phyloP scores from a whole-genome alignment of 352 stramenopile species.

The Pythium dissotocum region DNA sequence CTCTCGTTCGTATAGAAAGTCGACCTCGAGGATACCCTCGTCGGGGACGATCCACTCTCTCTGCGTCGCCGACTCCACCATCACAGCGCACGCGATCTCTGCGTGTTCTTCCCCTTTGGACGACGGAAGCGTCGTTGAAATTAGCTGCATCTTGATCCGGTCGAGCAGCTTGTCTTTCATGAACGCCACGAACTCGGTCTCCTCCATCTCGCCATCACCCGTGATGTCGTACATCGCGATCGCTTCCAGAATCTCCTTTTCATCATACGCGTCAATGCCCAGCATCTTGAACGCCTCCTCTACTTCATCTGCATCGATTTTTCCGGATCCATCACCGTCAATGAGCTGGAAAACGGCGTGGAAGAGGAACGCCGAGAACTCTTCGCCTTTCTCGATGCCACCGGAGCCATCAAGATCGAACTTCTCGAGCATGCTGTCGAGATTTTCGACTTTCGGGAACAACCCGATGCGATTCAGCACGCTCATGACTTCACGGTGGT shows the following conservation, averaged over 20 bases:
- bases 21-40: slow-evolving; percentile 60
- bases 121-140: neutral
- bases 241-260: slow-evolving; percentile 60
- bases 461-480: slow-evolving; percentile 71
- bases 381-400: slow-evolving; percentile 42
- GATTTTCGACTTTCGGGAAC: slow-evolving; percentile 51
- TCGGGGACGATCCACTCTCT: slow-evolving; percentile 68
- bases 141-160: slow-evolving; percentile 53
- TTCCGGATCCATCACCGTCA: slow-evolving; percentile 69
- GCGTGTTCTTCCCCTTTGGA: neutral
- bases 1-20: slow-evolving; percentile 82
- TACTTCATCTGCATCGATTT: slow-evolving; percentile 77
- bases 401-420: slow-evolving; percentile 58
- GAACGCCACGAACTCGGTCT: slow-evolving; percentile 81
- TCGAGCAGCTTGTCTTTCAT: slow-evolving; percentile 69
- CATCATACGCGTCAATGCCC: slow-evolving; percentile 55
- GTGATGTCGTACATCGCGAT: slow-evolving; percentile 78
- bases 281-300: slow-evolving; percentile 75
- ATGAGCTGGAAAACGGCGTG: slow-evolving; percentile 75
- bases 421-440: slow-evolving; percentile 44
- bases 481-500: slow-evolving; percentile 54
- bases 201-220: slow-evolving; percentile 77
- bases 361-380: slow-evolving; percentile 76
- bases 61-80: slow-evolving; percentile 59
- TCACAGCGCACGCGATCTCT: slow-evolving; percentile 22